A percentile compares a stretch with the other conserved stretches of the same genome.
phyloP scores from a whole-genome alignment of 2,329 filamentous ascomycete species.

The Fonsecaea pugnacius region DNA sequence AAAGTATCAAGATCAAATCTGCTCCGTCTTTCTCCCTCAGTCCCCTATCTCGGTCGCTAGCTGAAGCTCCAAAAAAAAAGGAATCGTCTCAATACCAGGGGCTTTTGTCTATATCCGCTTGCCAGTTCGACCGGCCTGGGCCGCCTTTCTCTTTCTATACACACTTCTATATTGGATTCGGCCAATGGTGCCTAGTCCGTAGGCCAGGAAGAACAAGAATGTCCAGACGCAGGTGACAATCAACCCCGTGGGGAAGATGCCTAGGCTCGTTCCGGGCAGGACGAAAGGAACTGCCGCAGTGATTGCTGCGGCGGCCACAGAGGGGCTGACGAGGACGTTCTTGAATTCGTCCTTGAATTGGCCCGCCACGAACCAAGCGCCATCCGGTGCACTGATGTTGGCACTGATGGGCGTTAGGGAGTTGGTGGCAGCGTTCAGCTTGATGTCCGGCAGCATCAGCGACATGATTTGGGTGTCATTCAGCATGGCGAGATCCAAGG shows the following conservation, averaged over 20 bases:
- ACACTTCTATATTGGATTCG: constrained; percentile 42
- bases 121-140: constrained; percentile 30
- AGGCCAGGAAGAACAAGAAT: constrained; percentile 40
- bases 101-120: constrained; percentile 30
- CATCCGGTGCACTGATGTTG: constrained; percentile 41
- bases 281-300: constrained; percentile 39
- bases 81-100: neutral
- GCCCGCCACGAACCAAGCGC: constrained; percentile 45
- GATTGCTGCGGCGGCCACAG: constrained; percentile 36
- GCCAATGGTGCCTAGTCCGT: constrained; percentile 43
- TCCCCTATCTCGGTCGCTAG: neutral
- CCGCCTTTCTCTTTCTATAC: constrained; percentile 40
- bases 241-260: constrained; percentile 42
- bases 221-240: constrained; percentile 44
- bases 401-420: constrained; percentile 36
- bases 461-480: constrained; percentile 40
- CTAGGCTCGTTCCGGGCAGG: constrained; percentile 42
- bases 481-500: constrained; percentile 39
- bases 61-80: neutral
- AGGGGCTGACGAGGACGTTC: constrained; percentile 35
- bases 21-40: neutral
- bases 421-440: constrained; percentile 37
- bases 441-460: constrained; percentile 44
- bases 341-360: constrained; percentile 38
- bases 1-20: neutral